Evolutionary conservation across 2,329 filamentous ascomycete genomes (phyloP), one percentile per base, ranked within the genome.

Genomic region (Dactylellina parvicollis): DNA sequence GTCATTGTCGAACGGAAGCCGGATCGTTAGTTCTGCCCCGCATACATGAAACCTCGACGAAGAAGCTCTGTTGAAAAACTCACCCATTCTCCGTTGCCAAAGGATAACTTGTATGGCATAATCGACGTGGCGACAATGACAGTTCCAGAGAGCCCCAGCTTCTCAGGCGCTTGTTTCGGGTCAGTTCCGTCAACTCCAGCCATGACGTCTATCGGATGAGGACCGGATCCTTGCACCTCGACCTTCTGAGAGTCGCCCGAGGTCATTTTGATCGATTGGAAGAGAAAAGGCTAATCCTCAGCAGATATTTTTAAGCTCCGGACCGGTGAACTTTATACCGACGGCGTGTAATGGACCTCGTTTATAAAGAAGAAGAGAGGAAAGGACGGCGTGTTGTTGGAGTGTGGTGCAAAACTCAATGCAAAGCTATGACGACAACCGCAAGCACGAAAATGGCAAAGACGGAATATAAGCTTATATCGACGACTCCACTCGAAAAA

Each of bases 91-190:
- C 82, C 84, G 83, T 20, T 83, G 79, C 32, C 83, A 82, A 76
- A 85, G 22, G 82, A 81, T 40, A 89, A 80, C 75, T 84, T 86
- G 80, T 88, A 88, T 1, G 88, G 88, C 22, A 89, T 85, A 75
- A 85, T 86, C 75, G 88, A 88, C 10, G 86, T 85, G 20, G 86
- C 87, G 76, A 86, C 88, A 78, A 90, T 89, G 75, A 89, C 82
- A 67, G 85, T 83, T 16, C 87, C 87, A 69, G 85, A 88, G 54
- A 89, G 81, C 44, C 84, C 83, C 26, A 90, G 81, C 12, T 82
- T 83, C 4, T 86, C 85, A 77, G 88, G 84, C 32, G 85, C 83
- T 50, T 83, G 81, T 52, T 83, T 82, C 24, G 86, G 86, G 75
- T 88, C 85, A 18, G 83, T 74, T 50, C 70, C 70, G 47, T 74